These are phyloP conservation scores for Hypoxylon fuscum DNA, from an alignment of 495 filamentous ascomycete species.

Conservation along the genomic window DNA sequence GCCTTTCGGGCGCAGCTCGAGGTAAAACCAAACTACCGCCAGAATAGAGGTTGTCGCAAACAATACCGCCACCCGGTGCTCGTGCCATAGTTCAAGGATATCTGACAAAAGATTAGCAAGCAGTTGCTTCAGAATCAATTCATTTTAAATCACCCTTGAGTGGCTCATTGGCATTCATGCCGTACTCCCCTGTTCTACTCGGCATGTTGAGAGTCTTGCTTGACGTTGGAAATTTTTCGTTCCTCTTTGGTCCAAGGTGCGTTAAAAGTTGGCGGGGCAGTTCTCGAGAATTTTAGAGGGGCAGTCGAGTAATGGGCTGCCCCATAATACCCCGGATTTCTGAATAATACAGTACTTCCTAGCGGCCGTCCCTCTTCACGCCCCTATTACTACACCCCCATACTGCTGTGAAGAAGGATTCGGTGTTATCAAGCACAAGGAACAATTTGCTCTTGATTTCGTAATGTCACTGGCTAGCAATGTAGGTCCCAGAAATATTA, in stretches of 20 bases:
- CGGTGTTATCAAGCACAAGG: too few species aligned
- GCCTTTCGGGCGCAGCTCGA: slow-evolving; percentile 36
- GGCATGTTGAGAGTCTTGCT: slow-evolving; percentile 15
- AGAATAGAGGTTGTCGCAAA: slow-evolving; percentile 51
- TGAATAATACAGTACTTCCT: neutral
- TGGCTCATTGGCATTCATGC: slow-evolving; percentile 3
- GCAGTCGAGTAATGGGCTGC: slow-evolving; percentile 15
- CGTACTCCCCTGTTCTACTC: slow-evolving; percentile 16
- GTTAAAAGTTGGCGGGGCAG: slow-evolving; percentile 34
- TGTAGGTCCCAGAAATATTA: too few species aligned
- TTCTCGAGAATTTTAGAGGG: slow-evolving; percentile 33
- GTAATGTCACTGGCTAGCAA: too few species aligned
- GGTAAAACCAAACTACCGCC: slow-evolving; percentile 49
- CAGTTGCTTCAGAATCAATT: neutral
- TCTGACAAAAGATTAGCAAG: slow-evolving; percentile 46
- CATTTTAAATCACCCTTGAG: slow-evolving; percentile 13
- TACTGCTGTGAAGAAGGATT: too few species aligned
- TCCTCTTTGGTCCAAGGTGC: slow-evolving; percentile 11
- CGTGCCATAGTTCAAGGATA: slow-evolving; percentile 64
- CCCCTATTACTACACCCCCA: too few species aligned
- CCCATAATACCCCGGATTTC: slow-evolving; percentile 32
- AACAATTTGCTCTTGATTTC: too few species aligned
- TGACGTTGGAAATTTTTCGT: slow-evolving; percentile 13
- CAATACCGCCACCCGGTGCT: slow-evolving; percentile 61
- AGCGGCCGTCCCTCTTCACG: neutral